Evolutionary conservation across 495 filamentous ascomycete genomes (phyloP).

Genomic region (Tricharina praecox): DNA sequence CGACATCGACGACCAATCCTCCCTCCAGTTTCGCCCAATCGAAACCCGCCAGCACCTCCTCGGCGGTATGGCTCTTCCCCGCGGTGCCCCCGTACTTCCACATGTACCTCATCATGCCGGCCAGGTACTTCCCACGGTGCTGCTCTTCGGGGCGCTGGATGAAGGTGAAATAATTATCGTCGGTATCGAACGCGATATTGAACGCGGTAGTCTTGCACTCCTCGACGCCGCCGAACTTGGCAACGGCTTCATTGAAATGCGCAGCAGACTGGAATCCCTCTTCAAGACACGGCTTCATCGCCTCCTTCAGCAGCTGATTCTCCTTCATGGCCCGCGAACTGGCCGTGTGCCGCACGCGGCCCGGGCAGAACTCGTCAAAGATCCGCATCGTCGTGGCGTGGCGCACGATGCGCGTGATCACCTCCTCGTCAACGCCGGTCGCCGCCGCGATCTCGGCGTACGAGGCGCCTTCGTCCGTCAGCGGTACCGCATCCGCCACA

Average conservation of each 20-base stretch:
- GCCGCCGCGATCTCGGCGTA: background rate
- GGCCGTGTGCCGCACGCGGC: too few species aligned
- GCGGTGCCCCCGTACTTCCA: too few species aligned
- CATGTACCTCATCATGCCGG: too few species aligned
- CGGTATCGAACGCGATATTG: constrained; percentile 7
- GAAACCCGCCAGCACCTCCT: constrained; percentile 5
- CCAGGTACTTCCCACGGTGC: background rate
- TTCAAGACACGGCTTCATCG: background rate
- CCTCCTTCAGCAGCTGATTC: too few species aligned
- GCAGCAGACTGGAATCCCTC: background rate
- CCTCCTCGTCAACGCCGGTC: background rate
- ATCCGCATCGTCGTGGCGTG: constrained; percentile 4
- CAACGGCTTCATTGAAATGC: background rate
- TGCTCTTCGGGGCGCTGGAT: background rate
- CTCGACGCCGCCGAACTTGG: background rate
- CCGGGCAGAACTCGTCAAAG: background rate
- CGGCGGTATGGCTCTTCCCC: too few species aligned
- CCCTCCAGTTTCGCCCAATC: constrained; percentile 11
- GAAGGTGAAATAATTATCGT: constrained; percentile 1
- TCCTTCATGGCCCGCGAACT: constrained; percentile 4
- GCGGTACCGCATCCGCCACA: background rate
- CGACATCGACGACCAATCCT: constrained; percentile 9
- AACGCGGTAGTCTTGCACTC: constrained; percentile 11
- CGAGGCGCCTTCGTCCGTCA: background rate
- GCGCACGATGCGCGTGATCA: constrained; percentile 5